These are phyloP conservation scores for Dendrobium chrysotoxum DNA, from an alignment of 106 monocot species.

Conservation along the genomic window DNA sequence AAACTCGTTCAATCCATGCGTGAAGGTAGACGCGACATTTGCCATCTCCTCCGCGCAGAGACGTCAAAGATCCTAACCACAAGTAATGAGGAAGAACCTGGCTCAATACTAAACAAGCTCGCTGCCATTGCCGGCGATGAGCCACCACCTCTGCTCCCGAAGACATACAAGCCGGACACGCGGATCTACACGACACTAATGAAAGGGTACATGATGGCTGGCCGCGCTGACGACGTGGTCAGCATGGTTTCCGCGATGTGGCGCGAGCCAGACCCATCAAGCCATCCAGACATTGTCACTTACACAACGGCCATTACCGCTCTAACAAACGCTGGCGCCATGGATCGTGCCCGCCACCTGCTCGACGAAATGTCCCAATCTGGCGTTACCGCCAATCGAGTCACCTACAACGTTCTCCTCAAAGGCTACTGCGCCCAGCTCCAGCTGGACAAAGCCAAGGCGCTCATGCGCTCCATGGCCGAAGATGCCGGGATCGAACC, in stretches of 20 bases:
- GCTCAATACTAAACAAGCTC: constrained; percentile 34
- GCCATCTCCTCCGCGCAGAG: constrained; percentile 28
- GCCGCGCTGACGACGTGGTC: constrained; percentile 69
- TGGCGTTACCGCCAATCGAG: constrained; percentile 46
- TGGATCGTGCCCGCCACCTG: constrained; percentile 51
- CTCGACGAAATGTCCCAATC: constrained; percentile 56
- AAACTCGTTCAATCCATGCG: constrained; percentile 78
- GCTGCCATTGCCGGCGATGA: constrained; percentile 5
- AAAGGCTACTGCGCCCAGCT: constrained; percentile 89
- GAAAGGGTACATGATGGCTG: constrained; percentile 91
- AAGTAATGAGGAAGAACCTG: constrained; percentile 9
- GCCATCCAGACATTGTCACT: constrained; percentile 79
- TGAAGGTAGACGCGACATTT: constrained; percentile 54
- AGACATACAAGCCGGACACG: constrained; percentile 53
- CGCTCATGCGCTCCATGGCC: constrained; percentile 48
- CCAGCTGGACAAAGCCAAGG: constrained; percentile 68
- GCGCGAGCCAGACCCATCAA: constrained; percentile 39
- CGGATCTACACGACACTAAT: constrained; percentile 81
- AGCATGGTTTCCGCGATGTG: constrained; percentile 66
- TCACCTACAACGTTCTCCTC: constrained; percentile 88
- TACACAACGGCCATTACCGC: constrained; percentile 81
- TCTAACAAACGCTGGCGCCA: constrained; percentile 44
- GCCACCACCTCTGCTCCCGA: constrained; percentile 37
- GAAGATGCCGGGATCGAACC: constrained; percentile 40
- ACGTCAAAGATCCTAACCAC: background rate